Base-by-base conservation (phyloP, 2,329 filamentous ascomycete species). In the Hypoxylon sp. region DNA sequence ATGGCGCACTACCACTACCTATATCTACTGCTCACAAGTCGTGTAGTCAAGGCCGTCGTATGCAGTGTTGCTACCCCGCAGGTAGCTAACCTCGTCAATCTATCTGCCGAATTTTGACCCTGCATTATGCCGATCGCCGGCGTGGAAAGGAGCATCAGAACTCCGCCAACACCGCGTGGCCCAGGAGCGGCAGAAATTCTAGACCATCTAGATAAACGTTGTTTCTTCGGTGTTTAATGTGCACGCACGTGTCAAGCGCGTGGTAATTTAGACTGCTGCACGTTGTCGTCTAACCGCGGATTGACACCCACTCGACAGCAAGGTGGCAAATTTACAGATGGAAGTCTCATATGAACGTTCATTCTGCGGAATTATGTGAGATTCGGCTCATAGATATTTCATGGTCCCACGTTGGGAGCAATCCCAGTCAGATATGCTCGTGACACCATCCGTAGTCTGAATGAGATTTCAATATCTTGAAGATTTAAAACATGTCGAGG, bases 41-140 rank as follows among this genome's bases (percentile, higher is more conserved):
- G 46, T 56, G 31, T 46, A 60, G 50, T 56, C 53, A 65, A 53
- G 66, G 42, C 21, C 37, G 55, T 54, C 42, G 21, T 17, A 21
- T 42, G 24, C 29, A 57, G 47, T 51, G 21, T 11, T 54, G n/a
- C 60, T 71, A 71, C 69, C 69, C 69, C 69, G 69, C 69, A 71
- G 66, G 63, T 55, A 62, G 37, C 35, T 62, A 60, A 65, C 53
- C 65, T 68, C 68, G 65, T 62, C 53, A 65, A 65, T 46, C 24
- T 56, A 71, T 71, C 69, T 71, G 69, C 69, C 69, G 69, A 71
- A 60, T 42, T 32, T 66, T 27, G 60, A 65, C 50, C 55, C 62
- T 71, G 60, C 60, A 62, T 54, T 60, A 50, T 71, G 66, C 66
- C 69, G 69, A 71, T 67, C 60, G 48, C 44, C 58, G 55, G 51